Percentiles rank a stretch among this genome's conserved stretches.
These are phyloP conservation scores for Panicum hallii DNA, from an alignment of 202 grass and related monocot species.

Conservation along the genomic window DNA sequence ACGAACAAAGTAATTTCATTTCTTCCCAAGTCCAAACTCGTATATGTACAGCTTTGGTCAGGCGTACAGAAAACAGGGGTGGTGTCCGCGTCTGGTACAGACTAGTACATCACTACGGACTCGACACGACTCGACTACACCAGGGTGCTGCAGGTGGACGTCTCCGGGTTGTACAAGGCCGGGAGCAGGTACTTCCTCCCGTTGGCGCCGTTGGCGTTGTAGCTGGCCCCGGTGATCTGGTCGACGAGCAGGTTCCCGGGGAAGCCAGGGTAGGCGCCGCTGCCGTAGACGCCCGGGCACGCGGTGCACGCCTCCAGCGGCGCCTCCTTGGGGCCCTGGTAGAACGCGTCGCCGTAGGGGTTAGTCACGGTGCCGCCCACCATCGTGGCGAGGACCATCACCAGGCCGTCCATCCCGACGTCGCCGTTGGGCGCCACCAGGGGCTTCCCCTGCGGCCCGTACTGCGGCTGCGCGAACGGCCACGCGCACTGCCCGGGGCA, in stretches of 20 bases:
- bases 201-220: slow-evolving; percentile 72
- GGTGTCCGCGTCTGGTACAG: neutral
- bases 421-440: slow-evolving; percentile 78
- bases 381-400: slow-evolving; percentile 71
- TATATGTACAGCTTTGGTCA: slow-evolving; percentile 62
- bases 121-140: slow-evolving; percentile 38
- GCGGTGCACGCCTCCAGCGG: slow-evolving; percentile 73
- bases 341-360: slow-evolving; percentile 73
- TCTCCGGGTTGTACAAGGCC: slow-evolving; percentile 65
- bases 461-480: slow-evolving; percentile 77
- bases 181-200: slow-evolving; percentile 86
- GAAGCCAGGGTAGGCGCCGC: slow-evolving; percentile 76
- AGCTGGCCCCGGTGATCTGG: slow-evolving; percentile 62
- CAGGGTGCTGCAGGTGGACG: slow-evolving; percentile 72
- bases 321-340: slow-evolving; percentile 64
- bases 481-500: slow-evolving; percentile 90
- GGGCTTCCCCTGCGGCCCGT: slow-evolving; percentile 70
- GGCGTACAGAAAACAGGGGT: slow-evolving; percentile 38
- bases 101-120: neutral
- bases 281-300: slow-evolving; percentile 76
- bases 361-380: slow-evolving; percentile 69
- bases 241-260: slow-evolving; percentile 69
- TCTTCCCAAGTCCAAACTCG: neutral
- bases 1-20: slow-evolving; percentile 49
- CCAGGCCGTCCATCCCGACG: slow-evolving; percentile 69